Conservation (phyloP, 805 yeast species). For the Yamadazyma kitorensis region DNA sequence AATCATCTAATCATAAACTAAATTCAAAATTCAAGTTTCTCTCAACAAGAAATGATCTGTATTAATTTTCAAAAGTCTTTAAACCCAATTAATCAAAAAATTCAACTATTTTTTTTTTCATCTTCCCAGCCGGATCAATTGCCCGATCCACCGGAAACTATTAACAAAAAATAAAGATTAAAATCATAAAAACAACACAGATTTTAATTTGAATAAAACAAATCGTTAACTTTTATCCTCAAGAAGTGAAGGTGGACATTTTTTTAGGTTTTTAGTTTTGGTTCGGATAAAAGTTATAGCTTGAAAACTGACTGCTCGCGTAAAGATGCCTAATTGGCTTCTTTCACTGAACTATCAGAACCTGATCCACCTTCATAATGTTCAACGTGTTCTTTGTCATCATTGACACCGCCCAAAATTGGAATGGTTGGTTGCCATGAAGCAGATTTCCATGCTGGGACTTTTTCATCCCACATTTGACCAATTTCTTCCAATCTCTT, state of each 20-base stretch:
- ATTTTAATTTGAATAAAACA: no score
- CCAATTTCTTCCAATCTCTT: slow-evolving; percentile 51
- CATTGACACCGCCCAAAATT: slow-evolving; percentile 27
- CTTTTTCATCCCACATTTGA: slow-evolving; percentile 34
- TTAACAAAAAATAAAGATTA: no score
- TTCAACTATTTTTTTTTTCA: no score
- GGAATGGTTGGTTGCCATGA: slow-evolving; percentile 40
- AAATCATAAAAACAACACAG: not conserved
- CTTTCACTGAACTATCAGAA: slow-evolving; percentile 5
- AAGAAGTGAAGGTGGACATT: no score
- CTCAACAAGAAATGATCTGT: slow-evolving; percentile 11
- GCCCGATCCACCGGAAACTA: no score
- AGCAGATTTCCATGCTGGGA: slow-evolving; percentile 41
- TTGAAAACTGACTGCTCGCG: no score
- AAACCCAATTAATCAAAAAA: not conserved
- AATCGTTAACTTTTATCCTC: no score
- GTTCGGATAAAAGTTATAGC: no score
- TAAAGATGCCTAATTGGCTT: slow-evolving; percentile 1
- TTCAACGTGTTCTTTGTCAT: slow-evolving; percentile 12
- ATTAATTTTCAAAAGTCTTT: not conserved
- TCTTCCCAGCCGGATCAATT: no score
- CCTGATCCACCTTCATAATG: slow-evolving; percentile 9
- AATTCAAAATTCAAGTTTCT: slow-evolving; percentile 9
- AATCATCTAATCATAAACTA: no score
- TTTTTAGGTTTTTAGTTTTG: no score